Base-by-base conservation (phyloP, 2,329 filamentous ascomycete genomes). In the Trichoderma sp. region DNA sequence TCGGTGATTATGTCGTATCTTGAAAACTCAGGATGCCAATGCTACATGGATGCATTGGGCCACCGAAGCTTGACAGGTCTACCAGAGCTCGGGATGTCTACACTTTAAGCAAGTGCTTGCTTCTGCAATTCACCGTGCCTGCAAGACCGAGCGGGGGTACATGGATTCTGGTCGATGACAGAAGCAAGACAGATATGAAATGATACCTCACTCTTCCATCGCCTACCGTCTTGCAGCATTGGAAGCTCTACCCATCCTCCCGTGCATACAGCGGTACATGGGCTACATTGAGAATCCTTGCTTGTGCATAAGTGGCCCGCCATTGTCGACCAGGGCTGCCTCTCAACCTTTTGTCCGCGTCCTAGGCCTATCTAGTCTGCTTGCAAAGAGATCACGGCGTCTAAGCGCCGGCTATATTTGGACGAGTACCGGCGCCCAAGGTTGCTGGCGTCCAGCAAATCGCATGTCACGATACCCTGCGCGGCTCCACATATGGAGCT, bases 331-430 rank as follows among this genome's bases (percentile, higher is more conserved):
- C 24, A 62, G 63, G 67, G 49, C 52, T 14, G 35, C 21, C 43
- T 24, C 21, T 56, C 49, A 37, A 63, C 37, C 56, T 56, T 49
- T 60, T 19, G 63, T 67, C 62, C 53, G 47, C 56, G 60, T 56
- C 62, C 62, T 57, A 35, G 33, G 33, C 33, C 33, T 35, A 35
- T 35, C 33, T 35, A 27, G 55, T 70, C 43, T 62, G 57, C 61
- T 56, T 43, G 40, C 40, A n/a, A 43, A 37, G 65, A 73, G 72
- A 72, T 74, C 72, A 73, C 73, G 73, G 75, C 75, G 75, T 75
- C 74, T 76, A 76, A 70, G 68, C 68, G 71, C 70, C 72, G 67
- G 71, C 76, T 77, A 77, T 77, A 76, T 75, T 76, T 75, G 74
- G 73, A 70, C 37, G 53, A 68, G 52, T 31, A 60, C 58, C 52